phyloP scores from a whole-genome alignment of 2,329 filamentous ascomycete species.

The Botrytis squamosa region DNA sequence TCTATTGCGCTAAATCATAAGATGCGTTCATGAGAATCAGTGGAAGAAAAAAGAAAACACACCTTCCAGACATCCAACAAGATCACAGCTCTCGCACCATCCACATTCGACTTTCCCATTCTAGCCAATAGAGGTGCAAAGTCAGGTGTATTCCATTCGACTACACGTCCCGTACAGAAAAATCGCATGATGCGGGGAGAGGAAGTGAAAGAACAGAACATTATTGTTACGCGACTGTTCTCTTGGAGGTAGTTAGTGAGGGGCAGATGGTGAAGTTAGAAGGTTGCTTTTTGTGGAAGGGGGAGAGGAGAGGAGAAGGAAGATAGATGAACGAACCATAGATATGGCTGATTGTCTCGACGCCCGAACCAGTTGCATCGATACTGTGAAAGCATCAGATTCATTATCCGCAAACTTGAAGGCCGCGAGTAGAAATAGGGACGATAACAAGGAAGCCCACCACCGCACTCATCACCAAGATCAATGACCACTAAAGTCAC shows the following conservation, averaged over 20 bases:
- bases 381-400: not conserved
- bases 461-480: not conserved
- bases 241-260: slow-evolving; percentile 52
- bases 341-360: slow-evolving; percentile 21
- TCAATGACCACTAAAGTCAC: not conserved
- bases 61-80: slow-evolving; percentile 54
- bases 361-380: slow-evolving; percentile 11
- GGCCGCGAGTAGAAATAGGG: not conserved
- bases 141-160: slow-evolving; percentile 56
- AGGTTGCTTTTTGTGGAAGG: no score
- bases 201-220: slow-evolving; percentile 67
- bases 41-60: not conserved
- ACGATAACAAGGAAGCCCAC: not conserved
- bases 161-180: slow-evolving; percentile 58
- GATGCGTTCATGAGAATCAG: not conserved
- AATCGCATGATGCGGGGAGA: slow-evolving; percentile 62
- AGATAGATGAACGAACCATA: not conserved
- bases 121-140: slow-evolving; percentile 47
- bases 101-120: slow-evolving; percentile 47
- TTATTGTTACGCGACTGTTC: slow-evolving; percentile 71
- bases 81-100: slow-evolving; percentile 59
- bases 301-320: not conserved
- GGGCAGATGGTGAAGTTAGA: not conserved
- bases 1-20: not conserved
- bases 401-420: not conserved